Evolutionary conservation across 768 basidiomycete genomes (phyloP).

Genomic region (Trametes cingulata): DNA sequence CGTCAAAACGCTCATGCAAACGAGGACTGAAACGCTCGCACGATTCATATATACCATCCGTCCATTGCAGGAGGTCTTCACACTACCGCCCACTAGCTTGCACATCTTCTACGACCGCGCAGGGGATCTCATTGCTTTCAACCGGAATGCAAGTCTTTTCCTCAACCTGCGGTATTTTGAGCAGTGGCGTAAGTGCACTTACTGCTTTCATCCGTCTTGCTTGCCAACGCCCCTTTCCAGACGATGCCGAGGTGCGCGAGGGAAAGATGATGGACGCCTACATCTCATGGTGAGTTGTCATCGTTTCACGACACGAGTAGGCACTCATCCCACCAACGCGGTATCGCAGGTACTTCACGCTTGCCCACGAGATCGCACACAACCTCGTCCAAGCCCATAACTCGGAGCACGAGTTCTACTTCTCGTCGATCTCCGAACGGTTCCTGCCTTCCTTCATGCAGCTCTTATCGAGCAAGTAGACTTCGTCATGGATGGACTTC

Average conservation of each 20-base stretch:
- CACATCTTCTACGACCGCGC: slow-evolving; percentile 85
- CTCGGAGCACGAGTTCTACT: slow-evolving; percentile 92
- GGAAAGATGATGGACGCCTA: slow-evolving; percentile 63
- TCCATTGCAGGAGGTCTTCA: slow-evolving; percentile 69
- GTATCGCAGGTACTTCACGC: slow-evolving; percentile 73
- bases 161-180: slow-evolving; percentile 85
- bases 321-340: background rate
- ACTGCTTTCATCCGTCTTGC: too few species aligned
- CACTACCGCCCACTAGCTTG: slow-evolving; percentile 68
- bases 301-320: background rate
- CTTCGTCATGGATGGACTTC: background rate
- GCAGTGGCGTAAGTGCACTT: slow-evolving; percentile 74
- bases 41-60: slow-evolving; percentile 74
- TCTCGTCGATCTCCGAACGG: slow-evolving; percentile 85
- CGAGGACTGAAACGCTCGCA: slow-evolving; percentile 57
- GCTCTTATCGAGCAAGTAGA: slow-evolving; percentile 9
- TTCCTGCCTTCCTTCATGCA: slow-evolving; percentile 37
- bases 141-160: slow-evolving; percentile 84
- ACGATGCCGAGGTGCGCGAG: slow-evolving; percentile 63
- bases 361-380: slow-evolving; percentile 93
- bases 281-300: slow-evolving; percentile 67
- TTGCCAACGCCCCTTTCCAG: too few species aligned
- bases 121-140: slow-evolving; percentile 92
- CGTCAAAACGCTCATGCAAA: slow-evolving; percentile 47
- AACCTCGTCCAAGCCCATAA: slow-evolving; percentile 88